Evolutionary conservation across 2,329 filamentous ascomycete species (phyloP).

Genomic region (Rutstroemia sp.): DNA sequence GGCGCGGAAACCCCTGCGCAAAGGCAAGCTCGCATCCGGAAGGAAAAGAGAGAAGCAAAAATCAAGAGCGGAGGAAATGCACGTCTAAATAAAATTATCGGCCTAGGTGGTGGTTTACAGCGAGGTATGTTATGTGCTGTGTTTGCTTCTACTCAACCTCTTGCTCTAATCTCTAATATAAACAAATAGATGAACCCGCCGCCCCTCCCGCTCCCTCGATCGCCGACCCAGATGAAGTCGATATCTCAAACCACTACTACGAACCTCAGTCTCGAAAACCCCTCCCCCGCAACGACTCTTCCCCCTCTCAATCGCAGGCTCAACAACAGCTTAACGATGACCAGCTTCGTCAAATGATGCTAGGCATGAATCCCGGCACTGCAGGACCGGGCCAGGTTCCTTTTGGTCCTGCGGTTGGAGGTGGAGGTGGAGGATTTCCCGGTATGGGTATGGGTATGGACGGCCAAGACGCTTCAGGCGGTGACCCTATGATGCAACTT

Average conservation of each 20-base stretch:
- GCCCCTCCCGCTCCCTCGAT: conserved; percentile 18
- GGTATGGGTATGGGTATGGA: conserved; percentile 20
- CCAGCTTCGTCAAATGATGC: conserved; percentile 59
- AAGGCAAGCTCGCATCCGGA: conserved; percentile 63
- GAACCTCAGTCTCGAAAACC: conserved; percentile 40
- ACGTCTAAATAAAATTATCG: conserved; percentile 68
- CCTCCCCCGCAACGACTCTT: conserved; percentile 24
- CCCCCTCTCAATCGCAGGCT: neutral
- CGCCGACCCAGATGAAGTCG: conserved; percentile 59
- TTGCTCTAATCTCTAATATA: conserved; percentile 1
- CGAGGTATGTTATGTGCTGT: conserved; percentile 33
- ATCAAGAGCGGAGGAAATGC: conserved; percentile 63
- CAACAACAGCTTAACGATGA: conserved; percentile 41
- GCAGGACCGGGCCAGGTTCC: conserved; percentile 23
- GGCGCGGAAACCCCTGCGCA: neutral
- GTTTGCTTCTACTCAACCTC: neutral
- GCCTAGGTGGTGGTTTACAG: conserved; percentile 52
- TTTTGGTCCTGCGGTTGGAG: conserved; percentile 17
- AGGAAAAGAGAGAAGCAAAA: conserved; percentile 74
- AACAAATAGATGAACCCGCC: conserved; percentile 29
- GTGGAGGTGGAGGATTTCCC: conserved; percentile 14
- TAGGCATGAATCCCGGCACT: conserved; percentile 42
- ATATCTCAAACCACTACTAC: conserved; percentile 69
- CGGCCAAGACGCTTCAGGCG: conserved; percentile 19
- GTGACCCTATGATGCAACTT: conserved; percentile 69